Conservation (phyloP, 208 protist genomes). For the Trypanosomatidae sp. region DNA sequence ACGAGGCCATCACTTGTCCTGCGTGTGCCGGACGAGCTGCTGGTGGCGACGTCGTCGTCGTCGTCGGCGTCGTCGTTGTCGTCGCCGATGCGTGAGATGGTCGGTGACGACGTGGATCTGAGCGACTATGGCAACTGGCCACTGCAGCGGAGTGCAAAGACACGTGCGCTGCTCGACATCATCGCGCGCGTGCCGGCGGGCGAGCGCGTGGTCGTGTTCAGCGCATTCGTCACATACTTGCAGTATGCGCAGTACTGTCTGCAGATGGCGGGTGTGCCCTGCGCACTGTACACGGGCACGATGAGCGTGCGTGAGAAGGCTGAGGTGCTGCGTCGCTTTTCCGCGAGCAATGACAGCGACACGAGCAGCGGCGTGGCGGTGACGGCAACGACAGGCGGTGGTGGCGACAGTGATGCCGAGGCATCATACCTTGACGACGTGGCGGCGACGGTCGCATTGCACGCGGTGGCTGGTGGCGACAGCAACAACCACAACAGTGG, state of each 20-base stretch:
- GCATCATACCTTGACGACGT: neutral
- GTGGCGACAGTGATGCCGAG: neutral
- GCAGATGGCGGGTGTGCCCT: slow-evolving; percentile 11
- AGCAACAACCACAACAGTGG: neutral
- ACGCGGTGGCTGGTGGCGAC: neutral
- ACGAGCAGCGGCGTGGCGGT: no score
- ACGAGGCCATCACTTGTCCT: slow-evolving; percentile 13
- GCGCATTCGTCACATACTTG: slow-evolving; percentile 89
- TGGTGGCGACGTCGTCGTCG: neutral
- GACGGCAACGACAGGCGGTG: no score
- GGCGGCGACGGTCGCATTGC: neutral
- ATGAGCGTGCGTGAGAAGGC: slow-evolving; percentile 39
- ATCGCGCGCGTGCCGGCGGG: slow-evolving; percentile 13
- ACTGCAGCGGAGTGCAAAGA: slow-evolving; percentile 49
- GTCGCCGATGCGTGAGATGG: neutral
- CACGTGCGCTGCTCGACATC: slow-evolving; percentile 20
- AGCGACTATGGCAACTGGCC: slow-evolving; percentile 18
- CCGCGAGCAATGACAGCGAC: no score
- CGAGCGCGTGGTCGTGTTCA: slow-evolving; percentile 92
- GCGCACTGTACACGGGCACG: slow-evolving; percentile 25
- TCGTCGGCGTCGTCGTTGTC: neutral
- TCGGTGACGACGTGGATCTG: slow-evolving; percentile 7
- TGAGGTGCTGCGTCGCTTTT: slow-evolving; percentile 32
- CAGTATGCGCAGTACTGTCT: slow-evolving; percentile 73
- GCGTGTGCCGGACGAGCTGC: slow-evolving; percentile 22